Evolutionary conservation across 768 basidiomycete species (phyloP).

Genomic region (Coprinopsis marcescibilis): DNA sequence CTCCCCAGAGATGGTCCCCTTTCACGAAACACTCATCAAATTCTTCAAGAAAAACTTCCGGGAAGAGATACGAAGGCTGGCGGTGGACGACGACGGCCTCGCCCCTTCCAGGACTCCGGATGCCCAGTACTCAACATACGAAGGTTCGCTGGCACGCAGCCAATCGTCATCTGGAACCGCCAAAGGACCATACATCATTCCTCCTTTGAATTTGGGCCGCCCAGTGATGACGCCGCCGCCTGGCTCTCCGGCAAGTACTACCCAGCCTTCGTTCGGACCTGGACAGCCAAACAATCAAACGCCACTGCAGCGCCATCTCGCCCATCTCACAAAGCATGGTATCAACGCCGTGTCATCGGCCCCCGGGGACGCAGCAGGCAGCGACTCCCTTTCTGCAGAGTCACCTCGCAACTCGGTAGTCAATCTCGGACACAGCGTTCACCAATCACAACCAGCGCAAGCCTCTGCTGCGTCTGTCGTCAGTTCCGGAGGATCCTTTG

Average conservation of each 20-base stretch:
- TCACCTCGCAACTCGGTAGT: conserved; percentile 75
- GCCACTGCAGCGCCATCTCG: conserved; percentile 73
- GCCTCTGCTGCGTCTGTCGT: conserved; percentile 51
- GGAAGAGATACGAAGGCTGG: conserved; percentile 73
- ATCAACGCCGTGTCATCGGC: conserved; percentile 78
- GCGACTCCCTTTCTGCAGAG: conserved; percentile 55
- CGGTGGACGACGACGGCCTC: conserved; percentile 41
- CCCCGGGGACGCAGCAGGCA: conserved; percentile 55
- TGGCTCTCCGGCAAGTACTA: conserved; percentile 25
- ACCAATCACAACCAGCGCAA: conserved; percentile 24
- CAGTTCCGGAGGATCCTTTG: conserved; percentile 48
- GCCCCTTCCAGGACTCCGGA: conserved; percentile 35
- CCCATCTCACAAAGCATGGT: conserved; percentile 76
- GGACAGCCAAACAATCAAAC: conserved; percentile 57
- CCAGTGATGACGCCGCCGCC: conserved; percentile 40
- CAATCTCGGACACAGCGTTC: conserved; percentile 50
- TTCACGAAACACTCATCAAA: conserved; percentile 84
- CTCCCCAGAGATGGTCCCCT: conserved; percentile 82
- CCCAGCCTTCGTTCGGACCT: conserved; percentile 26
- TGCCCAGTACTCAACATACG: conserved; percentile 45
- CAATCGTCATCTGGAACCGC: conserved; percentile 40
- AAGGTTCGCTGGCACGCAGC: conserved; percentile 43
- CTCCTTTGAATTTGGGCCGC: conserved; percentile 48
- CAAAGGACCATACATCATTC: conserved; percentile 39
- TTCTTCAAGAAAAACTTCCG: conserved; percentile 83